Evolutionary conservation across 192 early-diverging fungal species (phyloP), one percentile per base, ranked within the genome.

Genomic region (Chytriomyces confervae): DNA sequence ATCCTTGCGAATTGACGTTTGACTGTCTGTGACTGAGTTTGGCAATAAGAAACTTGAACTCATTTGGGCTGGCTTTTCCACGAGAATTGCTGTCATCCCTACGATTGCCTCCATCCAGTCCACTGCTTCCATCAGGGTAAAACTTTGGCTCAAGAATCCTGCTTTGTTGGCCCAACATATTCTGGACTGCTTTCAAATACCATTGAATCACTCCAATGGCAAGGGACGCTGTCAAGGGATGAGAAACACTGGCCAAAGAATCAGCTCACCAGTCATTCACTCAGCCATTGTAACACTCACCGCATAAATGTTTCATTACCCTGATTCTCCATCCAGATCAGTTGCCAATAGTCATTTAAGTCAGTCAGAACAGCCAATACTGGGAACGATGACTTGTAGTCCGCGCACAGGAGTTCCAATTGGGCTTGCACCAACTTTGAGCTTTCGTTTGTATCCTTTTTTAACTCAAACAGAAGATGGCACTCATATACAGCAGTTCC

Each of bases 401-500:
- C 67, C 13, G 67, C 64, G 16, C n/a, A 16, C n/a, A 65, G 3
- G 11, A 65, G 27, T 65, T 65, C 6, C 36, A 65, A 65, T 65
- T 65, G n/a, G 27, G 64, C 27, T 69, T 69, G 43, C 27, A 16
- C 48, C 67, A 69, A 36, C 48, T 69, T 69, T 47, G 48, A 47
- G 47, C 48, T 47, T 13, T 47, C 8, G 43, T 47, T 48, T 47
- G 47, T 69, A 47, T 27, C 43, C 47, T 69, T 69, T 69, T 47
- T 10, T 10, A 69, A 44, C 67, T 47, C 67, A 69, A 69, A 69
- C 47, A 69, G 47, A 44, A 69, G 67, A 69, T 69, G 27, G 24
- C 43, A 69, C 3, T 48, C 43, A 69, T 69, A 69, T 69, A 3
- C 36, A 69, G 47, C 67, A n/a, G n/a, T n/a, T n/a, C n/a, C n/a